Base-by-base conservation (phyloP, 2,329 filamentous ascomycete genomes). In the Calonectria crousiana region DNA sequence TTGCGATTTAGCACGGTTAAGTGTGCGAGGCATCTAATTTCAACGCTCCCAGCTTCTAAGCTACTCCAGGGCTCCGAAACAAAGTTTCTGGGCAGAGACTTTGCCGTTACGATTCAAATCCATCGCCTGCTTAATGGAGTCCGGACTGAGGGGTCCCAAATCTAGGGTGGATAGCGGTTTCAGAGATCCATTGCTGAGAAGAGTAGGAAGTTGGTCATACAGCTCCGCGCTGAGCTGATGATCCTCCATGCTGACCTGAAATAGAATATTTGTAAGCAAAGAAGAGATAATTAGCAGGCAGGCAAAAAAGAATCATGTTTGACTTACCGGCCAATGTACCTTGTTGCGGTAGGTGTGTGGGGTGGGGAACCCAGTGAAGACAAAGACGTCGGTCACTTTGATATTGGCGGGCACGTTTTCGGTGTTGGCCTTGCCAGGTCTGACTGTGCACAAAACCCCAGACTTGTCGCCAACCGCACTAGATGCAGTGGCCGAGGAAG, bases 351-450 rank as follows among this genome's bases (percentile, higher is more conserved):
- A 87, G 0, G 69, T 71, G 67, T 87, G 85, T 3, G 86, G 82
- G 10, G 86, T 86, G 4, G 85, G 73, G 49, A 88, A 88, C 0
- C 83, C 84, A 0, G 85, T 87, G 79, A 84, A 87, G 0, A 88
- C 86, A 14, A 88, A 77, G 0, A 88, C 85, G 77, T 87, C 86
- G 0, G 84, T 85, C 1, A 88, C 82, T 20, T 80, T 81, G 0
- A 83, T 79, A 0, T 78, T 75, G 6, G 77, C 64, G 0, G 81
- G 73, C 0, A 87, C 84, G 47, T 82, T 73, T 23, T 85, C 80
- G 0, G 85, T 88, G 65, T 85, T 82, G 0, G 80, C 83, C 60
- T 86, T 87, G 1, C 84, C 85, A 0, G 85, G 86, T 3, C 86
- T 73, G 4, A 88, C 85, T 0, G 86, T 88, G 69, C 86, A 88